Base-by-base conservation (phyloP, 371 early-diverging fungal species). In the Saksenaea oblongispora region DNA sequence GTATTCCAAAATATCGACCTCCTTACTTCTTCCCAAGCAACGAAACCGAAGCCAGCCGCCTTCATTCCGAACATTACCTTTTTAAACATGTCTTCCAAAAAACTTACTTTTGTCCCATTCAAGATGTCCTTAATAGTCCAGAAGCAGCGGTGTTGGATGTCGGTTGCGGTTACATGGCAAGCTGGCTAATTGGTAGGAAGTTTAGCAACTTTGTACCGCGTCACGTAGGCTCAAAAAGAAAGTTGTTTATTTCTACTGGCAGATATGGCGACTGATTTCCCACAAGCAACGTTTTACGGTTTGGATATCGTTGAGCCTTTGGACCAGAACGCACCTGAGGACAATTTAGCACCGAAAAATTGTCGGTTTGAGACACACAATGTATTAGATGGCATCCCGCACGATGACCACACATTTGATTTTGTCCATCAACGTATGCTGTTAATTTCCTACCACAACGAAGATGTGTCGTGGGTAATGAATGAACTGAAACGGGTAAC, bases 191-290 rank as follows among this genome's bases (percentile, higher is more conserved):
- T 22, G 73, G 73, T 70, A 73, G 47, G 44, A 15, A 26, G 24
- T 15, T 37, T 11, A 39, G 1, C n/a, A 14, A 31, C 26, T 61
- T 53, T 18, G n/a, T 61, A 47, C 36, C 44, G 26, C 18, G 27
- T 47, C 24, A 10, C n/a, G n/a, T n/a, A n/a, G n/a, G n/a, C 22
- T n/a, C 34, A 42, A 36, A 14, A 35, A 26, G 4, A 27, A 2
- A n/a, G 14, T 27, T 47, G 0, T 34, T 10, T 39, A 54, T 54
- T 47, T 59, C 3, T n/a, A 10, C 24, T n/a, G 22, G 14, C 39
- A 70, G 76, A 79, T 34, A 61, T 79, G 56, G 74, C 74, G 1
- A 61, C 62, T 10, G 76, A 76, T 37, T 79, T 66, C 36, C 76
- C 79, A 2, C 44, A 67, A 4, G 70, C 71, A 22, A 61, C 42